Evolutionary conservation across 306 rosid species (phyloP), one percentile per base, ranked within the genome.

Genomic region (Quercus cerris): DNA sequence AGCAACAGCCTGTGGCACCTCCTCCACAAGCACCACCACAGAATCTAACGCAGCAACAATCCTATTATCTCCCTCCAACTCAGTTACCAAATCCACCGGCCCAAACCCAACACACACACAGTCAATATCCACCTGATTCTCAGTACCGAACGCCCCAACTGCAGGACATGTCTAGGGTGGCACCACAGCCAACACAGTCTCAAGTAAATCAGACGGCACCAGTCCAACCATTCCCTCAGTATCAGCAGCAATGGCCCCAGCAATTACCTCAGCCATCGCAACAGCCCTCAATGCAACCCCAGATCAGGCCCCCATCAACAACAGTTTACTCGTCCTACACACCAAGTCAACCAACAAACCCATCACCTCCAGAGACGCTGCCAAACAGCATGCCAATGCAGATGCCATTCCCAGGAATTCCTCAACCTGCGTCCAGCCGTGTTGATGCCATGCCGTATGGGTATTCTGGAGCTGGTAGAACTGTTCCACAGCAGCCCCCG

Each of bases 361-460:
- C 85, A 75, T 76, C 93, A 72, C 87, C 92, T n/a, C 62, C 90
- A 0, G 99, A 96, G 64, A 67, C 90, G 61, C 81, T 82, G 44
- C 91, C 98, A 20, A 96, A 75, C 88, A 90, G 97, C 91, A 88
- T 93, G 94, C 85, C 97, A 11, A 91, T 96, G 99, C 99, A 93
- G 81, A 81, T 90, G 84, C 80, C 94, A 35, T 96, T 86, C 83
- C 80, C 98, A 2, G 90, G 87, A 68, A 85, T 90, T 80, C 91
- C 96, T 14, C 95, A 87, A 41, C 84, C 90, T 0, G 99, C 85
- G 3, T 77, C 98, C 3, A 85, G 87, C 80, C 94, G 90, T 2
- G 73, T 81, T 11, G 97, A 94, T 46, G 10, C 92, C 63, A 70
- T 90, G 55, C 85, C 94, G 18, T 95, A 89, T 76, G 99, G 98